Conservation (phyloP, 2,329 filamentous ascomycete genomes). For the Drechslerella dactyloides region DNA sequence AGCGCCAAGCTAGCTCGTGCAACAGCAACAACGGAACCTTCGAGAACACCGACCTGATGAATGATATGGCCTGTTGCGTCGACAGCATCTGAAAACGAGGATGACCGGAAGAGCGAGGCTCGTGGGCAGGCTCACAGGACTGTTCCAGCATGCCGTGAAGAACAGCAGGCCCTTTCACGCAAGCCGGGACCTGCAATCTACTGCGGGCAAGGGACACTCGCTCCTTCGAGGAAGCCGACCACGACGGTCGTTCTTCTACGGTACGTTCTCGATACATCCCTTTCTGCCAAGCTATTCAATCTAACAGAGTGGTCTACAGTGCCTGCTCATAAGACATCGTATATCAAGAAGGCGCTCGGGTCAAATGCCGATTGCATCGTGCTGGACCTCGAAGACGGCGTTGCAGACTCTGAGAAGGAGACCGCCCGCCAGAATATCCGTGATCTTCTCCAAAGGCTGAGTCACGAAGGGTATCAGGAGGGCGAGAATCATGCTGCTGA, state of each 20-base stretch:
- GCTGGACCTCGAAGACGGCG: slow-evolving; percentile 42
- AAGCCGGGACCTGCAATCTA: not conserved
- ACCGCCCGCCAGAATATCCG: slow-evolving; percentile 29
- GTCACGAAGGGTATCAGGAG: slow-evolving; percentile 19
- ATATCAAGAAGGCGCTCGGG: slow-evolving; percentile 34
- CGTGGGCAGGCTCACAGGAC: not conserved
- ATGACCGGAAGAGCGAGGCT: not conserved
- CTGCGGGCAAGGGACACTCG: slow-evolving; percentile 20
- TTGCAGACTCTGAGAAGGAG: slow-evolving; percentile 21
- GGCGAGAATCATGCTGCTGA: slow-evolving; percentile 38
- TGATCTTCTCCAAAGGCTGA: slow-evolving; percentile 14
- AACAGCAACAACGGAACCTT: not conserved
- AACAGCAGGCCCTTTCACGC: not conserved
- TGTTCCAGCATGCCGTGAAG: not conserved
- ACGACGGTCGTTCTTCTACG: slow-evolving; percentile 35
- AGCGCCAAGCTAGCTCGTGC: not conserved
- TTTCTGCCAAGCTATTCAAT: not conserved
- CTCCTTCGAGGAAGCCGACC: slow-evolving; percentile 4
- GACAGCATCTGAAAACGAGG: not conserved
- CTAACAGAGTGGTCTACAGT: slow-evolving; percentile 11
- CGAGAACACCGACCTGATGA: not conserved
- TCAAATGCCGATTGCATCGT: slow-evolving; percentile 42
- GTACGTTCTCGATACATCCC: slow-evolving; percentile 12
- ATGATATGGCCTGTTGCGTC: not conserved
- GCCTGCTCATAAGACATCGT: slow-evolving; percentile 27